Base-by-base conservation (phyloP, 768 basidiomycete species). In the Postia placenta region DNA sequence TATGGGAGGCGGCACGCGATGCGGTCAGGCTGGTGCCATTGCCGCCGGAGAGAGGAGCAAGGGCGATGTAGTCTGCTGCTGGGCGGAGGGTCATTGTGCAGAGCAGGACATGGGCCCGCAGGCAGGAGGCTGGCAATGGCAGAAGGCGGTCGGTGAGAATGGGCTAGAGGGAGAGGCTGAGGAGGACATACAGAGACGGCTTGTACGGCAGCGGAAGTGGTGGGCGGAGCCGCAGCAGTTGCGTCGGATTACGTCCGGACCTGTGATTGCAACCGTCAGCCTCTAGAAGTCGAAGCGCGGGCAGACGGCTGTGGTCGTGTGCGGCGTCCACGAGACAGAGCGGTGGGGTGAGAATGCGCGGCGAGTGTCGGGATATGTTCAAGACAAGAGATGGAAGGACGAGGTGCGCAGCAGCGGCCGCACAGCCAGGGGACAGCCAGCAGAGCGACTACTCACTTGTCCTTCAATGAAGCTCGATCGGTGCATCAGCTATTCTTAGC, bases 31-130 rank as follows among this genome's bases (percentile, higher is more conserved):
- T 9, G 17, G 40, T 9, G 20, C 4, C 4, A 17, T 20, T 12
- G 41, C 5, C 17, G 36, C 7, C 20, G 26, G 19, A 24, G 39
- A 3, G 5, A 11, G 17, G 23, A 5, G 47, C 26, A 17, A 49
- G 48, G 3, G 40, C 41, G 35, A 49, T 41, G 33, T 49, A 49
- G 42, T 42, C 28, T 22, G 40, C 19, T 19, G 42, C 9, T 11
- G 11, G 12, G 42, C 9, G 19, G 42, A 5, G 42, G 14, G 24
- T 42, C 7, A 23, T 23, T 5, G 17, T 5, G 42, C 14, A 25
- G 42, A 42, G 19, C 19, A 26, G 22, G 42, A 39, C 38, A 39
- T n/a, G 38, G 19, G 20, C 6, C 9, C 17, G 19, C 17, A 17
- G 38, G 15, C 30, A 15, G 30, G 30, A 15, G 30, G n/a, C n/a